phyloP scores from a whole-genome alignment of 2,329 filamentous ascomycete species.

The Cladosporium colombiae region DNA sequence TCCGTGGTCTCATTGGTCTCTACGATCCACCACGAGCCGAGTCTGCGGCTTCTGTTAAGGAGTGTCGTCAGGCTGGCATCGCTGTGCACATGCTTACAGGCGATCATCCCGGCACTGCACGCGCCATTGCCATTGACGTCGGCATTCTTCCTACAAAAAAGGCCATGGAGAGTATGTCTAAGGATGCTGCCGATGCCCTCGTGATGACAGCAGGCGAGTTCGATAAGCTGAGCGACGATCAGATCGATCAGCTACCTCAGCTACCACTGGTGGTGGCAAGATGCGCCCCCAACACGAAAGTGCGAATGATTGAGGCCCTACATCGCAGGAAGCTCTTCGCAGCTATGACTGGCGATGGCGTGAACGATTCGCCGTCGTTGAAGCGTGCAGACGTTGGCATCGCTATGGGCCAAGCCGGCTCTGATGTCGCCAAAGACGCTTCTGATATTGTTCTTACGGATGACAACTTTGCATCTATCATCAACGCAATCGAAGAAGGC shows the following conservation, averaged over 20 bases:
- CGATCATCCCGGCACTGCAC: constrained; percentile 76
- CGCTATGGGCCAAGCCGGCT: constrained; percentile 79
- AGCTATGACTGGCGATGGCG: constrained; percentile 87
- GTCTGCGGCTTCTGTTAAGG: constrained; percentile 69
- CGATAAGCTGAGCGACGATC: constrained; percentile 68
- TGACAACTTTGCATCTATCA: constrained; percentile 84
- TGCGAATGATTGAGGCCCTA: constrained; percentile 85
- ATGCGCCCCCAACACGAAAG: constrained; percentile 83
- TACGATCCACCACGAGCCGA: constrained; percentile 84
- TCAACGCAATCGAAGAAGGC: constrained; percentile 77
- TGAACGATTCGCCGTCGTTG: constrained; percentile 82
- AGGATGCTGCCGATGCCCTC: constrained; percentile 63
- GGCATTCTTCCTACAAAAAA: constrained; percentile 62
- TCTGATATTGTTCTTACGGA: constrained; percentile 82
- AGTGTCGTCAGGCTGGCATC: constrained; percentile 73
- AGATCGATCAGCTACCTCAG: constrained; percentile 74
- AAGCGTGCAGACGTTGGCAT: constrained; percentile 83
- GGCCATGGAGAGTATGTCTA: constrained; percentile 60
- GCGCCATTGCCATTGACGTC: constrained; percentile 75
- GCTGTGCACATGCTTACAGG: constrained; percentile 85
- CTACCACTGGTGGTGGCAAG: constrained; percentile 80
- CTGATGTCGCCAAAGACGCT: constrained; percentile 82
- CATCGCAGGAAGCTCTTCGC: constrained; percentile 74
- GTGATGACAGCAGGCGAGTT: constrained; percentile 66
- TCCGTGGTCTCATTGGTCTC: constrained; percentile 78